phyloP scores from a whole-genome alignment of 2,329 filamentous ascomycete genomes.

The Beauveria pseudobassiana region DNA sequence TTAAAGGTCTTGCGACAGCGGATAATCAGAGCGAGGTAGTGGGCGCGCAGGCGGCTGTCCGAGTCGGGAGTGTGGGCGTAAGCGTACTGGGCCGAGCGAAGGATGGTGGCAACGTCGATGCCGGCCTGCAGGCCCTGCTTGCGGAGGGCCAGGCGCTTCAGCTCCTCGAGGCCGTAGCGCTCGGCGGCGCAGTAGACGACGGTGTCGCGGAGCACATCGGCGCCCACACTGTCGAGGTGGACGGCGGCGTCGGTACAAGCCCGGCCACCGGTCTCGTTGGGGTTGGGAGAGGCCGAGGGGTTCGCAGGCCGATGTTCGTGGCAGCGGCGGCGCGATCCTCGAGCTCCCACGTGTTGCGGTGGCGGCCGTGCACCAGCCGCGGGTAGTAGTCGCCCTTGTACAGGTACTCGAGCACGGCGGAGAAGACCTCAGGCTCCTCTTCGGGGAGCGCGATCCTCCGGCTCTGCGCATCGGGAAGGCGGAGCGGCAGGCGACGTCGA shows the following conservation, averaged over 20 bases:
- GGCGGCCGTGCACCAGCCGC: conserved; percentile 78
- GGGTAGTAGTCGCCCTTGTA: conserved; percentile 97
- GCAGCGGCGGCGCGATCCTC: conserved; percentile 49
- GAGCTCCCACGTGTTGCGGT: conserved; percentile 81
- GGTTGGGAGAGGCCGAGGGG: conserved; percentile 45
- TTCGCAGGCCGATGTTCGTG: conserved; percentile 31
- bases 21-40: conserved; percentile 96
- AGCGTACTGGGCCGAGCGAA: conserved; percentile 88
- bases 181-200: conserved; percentile 91
- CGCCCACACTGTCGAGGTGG: conserved; percentile 65
- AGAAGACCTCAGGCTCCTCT: conserved; percentile 88
- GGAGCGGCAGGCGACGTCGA: conserved; percentile 63
- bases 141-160: conserved; percentile 83
- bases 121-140: conserved; percentile 93
- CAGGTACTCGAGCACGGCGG: conserved; percentile 88
- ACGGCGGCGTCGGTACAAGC: conserved; percentile 44
- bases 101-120: conserved; percentile 85
- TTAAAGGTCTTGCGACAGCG: conserved; percentile 96
- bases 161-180: conserved; percentile 81
- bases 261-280: conserved; percentile 30
- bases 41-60: conserved; percentile 86
- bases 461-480: conserved; percentile 68
- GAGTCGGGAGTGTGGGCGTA: conserved; percentile 92
- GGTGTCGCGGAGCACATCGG: conserved; percentile 81
- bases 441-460: conserved; percentile 66